Evolutionary conservation across 805 yeast species (phyloP).

Genomic region (Cyberlindnera xylosilytica): DNA sequence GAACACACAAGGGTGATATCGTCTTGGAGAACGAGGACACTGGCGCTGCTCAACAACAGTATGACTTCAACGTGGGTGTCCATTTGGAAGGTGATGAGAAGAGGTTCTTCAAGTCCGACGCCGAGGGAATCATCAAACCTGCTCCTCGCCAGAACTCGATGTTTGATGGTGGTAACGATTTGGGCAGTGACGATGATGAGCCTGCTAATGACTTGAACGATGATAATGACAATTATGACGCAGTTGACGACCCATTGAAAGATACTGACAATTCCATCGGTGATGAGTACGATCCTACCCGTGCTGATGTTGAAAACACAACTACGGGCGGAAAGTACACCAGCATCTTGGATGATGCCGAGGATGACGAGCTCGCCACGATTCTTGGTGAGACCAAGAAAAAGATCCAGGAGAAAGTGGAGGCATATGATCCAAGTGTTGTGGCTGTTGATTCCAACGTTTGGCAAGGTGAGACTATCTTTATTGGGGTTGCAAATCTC

Average conservation of each 20-base stretch:
- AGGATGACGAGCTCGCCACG: conserved; percentile 34
- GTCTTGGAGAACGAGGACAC: conserved; percentile 53
- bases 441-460: conserved; percentile 20
- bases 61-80: conserved; percentile 30
- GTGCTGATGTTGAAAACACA: neutral
- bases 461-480: conserved; percentile 48
- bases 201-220: conserved; percentile 22
- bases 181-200: conserved; percentile 24
- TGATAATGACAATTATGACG: conserved; percentile 6
- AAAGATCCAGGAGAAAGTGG: conserved; percentile 16
- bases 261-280: neutral
- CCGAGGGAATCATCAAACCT: conserved; percentile 9
- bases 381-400: conserved; percentile 26
- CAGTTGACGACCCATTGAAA: neutral
- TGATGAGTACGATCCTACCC: neutral
- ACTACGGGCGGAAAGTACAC: conserved; percentile 23
- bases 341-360: conserved; percentile 26
- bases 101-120: conserved; percentile 19
- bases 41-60: conserved; percentile 15
- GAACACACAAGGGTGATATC: conserved; percentile 89
- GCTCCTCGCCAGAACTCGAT: conserved; percentile 12
- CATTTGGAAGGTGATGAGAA: conserved; percentile 19
- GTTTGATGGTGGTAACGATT: conserved; percentile 14
- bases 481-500: conserved; percentile 48
- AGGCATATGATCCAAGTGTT: conserved; percentile 22